Percentiles rank a stretch among this genome's conserved stretches.
phyloP scores from a whole-genome alignment of 495 filamentous ascomycete genomes.

The Apodospora peruviana region DNA sequence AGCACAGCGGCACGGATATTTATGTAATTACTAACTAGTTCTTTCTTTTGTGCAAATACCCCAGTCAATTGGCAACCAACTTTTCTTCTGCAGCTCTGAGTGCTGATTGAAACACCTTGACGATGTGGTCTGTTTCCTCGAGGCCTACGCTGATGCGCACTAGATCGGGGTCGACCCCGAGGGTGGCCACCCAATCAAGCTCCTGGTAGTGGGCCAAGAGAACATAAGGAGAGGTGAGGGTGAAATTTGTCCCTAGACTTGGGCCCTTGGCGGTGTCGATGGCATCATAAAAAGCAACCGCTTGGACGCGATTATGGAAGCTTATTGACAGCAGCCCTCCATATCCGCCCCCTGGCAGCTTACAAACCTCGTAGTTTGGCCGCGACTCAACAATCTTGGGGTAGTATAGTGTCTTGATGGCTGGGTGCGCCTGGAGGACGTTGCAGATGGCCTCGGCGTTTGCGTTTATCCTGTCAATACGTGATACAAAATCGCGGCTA shows the following conservation, averaged over 20 bases:
- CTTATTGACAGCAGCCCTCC: conserved; percentile 83
- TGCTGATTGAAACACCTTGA: conserved; percentile 41
- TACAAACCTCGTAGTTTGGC: conserved; percentile 70
- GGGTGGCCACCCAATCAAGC: conserved; percentile 80
- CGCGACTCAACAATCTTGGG: conserved; percentile 70
- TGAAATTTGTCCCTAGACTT: conserved; percentile 95
- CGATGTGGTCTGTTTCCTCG: conserved; percentile 66
- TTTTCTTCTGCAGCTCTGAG: conserved; percentile 39
- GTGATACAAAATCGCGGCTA: conserved; percentile 81
- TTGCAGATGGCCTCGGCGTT: conserved; percentile 82
- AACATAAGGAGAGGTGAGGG: conserved; percentile 81
- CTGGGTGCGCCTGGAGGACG: conserved; percentile 47
- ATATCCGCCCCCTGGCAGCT: conserved; percentile 74
- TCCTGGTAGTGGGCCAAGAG: conserved; percentile 89
- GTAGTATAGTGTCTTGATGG: conserved; percentile 80
- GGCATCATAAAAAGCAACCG: conserved; percentile 76
- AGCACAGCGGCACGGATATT: not conserved
- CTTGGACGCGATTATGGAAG: conserved; percentile 63
- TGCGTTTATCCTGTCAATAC: conserved; percentile 77
- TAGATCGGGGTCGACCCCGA: conserved; percentile 69
- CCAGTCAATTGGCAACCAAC: not conserved
- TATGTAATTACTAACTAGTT: not conserved
- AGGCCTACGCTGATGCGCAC: conserved; percentile 87
- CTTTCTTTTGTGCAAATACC: not conserved
- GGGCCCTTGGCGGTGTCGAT: conserved; percentile 89